These are phyloP conservation scores for Fusarium euwallaceae DNA, from an alignment of 2,329 filamentous ascomycete genomes.

Conservation along the genomic window DNA sequence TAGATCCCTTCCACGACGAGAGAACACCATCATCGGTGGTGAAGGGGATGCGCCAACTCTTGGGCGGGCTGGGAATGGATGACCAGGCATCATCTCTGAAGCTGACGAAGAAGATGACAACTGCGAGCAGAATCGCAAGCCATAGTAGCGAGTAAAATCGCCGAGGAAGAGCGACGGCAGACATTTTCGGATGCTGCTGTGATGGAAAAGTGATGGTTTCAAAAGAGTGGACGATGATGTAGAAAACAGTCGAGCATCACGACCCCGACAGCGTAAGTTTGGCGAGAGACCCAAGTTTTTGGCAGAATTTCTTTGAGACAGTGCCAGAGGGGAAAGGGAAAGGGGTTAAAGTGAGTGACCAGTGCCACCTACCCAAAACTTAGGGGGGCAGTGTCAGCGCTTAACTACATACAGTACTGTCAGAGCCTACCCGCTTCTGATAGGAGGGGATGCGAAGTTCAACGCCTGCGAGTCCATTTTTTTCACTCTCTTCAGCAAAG, in stretches of 20 bases:
- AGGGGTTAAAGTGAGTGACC: conserved; percentile 3
- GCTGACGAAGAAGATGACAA: conserved; percentile 38
- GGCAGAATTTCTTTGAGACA: background rate
- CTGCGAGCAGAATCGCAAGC: conserved; percentile 32
- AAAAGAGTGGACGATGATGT: conserved; percentile 18
- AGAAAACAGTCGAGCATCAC: conserved; percentile 15
- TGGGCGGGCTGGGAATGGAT: conserved; percentile 36
- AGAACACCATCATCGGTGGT: conserved; percentile 42
- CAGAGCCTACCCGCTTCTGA: background rate
- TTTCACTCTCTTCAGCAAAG: background rate
- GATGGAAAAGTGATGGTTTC: background rate
- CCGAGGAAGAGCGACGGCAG: conserved; percentile 38
- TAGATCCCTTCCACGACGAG: conserved; percentile 36
- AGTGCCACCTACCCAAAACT: background rate
- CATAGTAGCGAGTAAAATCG: conserved; percentile 41
- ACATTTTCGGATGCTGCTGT: conserved; percentile 10
- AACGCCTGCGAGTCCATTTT: background rate
- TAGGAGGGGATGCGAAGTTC: background rate
- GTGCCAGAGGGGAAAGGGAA: conserved; percentile 1
- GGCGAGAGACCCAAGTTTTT: conserved; percentile 12
- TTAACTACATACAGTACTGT: conserved; percentile 1
- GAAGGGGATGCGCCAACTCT: conserved; percentile 43
- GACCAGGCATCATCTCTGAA: conserved; percentile 39
- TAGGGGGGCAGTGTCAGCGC: conserved; percentile 1
- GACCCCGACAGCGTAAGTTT: conserved; percentile 1